phyloP scores from a whole-genome alignment of 2,329 filamentous ascomycete genomes.

The Parastagonospora avenae region DNA sequence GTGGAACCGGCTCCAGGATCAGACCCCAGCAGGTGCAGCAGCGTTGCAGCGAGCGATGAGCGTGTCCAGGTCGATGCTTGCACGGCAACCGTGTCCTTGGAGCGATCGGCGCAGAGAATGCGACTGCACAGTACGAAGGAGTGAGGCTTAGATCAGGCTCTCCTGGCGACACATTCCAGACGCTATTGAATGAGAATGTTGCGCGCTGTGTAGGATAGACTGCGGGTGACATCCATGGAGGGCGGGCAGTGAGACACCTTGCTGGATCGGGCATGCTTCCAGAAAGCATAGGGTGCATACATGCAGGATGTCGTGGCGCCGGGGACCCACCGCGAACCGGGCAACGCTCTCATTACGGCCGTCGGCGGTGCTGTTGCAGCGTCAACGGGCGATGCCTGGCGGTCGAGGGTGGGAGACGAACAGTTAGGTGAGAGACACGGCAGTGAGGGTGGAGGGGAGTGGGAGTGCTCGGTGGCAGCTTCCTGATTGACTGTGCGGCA shows the following conservation, averaged over 20 bases:
- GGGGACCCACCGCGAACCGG: conserved; percentile 26
- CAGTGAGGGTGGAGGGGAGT: neutral
- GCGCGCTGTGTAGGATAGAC: conserved; percentile 10
- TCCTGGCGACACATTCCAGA: conserved; percentile 22
- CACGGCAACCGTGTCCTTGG: conserved; percentile 35
- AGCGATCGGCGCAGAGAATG: conserved; percentile 16
- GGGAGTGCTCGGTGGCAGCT: too few species aligned
- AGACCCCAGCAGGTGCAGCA: conserved; percentile 31
- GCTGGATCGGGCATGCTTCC: conserved; percentile 14
- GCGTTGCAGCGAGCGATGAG: conserved; percentile 20
- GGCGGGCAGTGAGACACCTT: neutral
- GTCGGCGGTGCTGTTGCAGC: conserved; percentile 4
- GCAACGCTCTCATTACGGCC: conserved; percentile 29
- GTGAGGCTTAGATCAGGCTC: conserved; percentile 1
- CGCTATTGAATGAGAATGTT: conserved; percentile 17
- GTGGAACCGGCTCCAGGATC: conserved; percentile 30
- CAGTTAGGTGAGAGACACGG: conserved; percentile 3
- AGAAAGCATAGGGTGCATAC: conserved; percentile 19
- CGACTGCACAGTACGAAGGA: conserved; percentile 23
- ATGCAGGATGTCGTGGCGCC: conserved; percentile 18
- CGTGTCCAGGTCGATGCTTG: conserved; percentile 22
- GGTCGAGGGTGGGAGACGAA: neutral
- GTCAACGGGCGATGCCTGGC: neutral
- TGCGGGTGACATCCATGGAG: conserved; percentile 10
- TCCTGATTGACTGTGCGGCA: too few species aligned